Percentiles rank a stretch among this genome's conserved stretches.
Conservation (phyloP, 495 filamentous ascomycete genomes). For the Neurospora sp. region DNA sequence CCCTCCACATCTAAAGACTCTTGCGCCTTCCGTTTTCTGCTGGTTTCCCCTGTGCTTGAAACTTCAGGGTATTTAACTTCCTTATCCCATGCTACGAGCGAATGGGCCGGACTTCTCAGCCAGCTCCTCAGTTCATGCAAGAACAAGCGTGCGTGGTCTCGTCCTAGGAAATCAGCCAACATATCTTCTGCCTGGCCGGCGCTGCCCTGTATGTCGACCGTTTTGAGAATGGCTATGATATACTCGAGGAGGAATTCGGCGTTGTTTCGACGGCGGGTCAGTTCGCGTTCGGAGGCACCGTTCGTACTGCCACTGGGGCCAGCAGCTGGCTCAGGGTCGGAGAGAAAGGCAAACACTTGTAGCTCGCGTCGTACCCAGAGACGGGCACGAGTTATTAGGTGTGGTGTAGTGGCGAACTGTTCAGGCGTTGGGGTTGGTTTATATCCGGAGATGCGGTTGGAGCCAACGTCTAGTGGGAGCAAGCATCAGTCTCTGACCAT, state of each 20-base stretch:
- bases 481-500: neutral
- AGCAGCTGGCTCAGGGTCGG: neutral
- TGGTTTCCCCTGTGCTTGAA: neutral
- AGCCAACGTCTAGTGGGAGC: slow-evolving; percentile 43
- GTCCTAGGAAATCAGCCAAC: slow-evolving; percentile 74
- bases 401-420: slow-evolving; percentile 49
- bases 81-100: slow-evolving; percentile 68
- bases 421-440: slow-evolving; percentile 62
- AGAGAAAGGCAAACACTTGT: slow-evolving; percentile 72
- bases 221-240: slow-evolving; percentile 78
- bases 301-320: slow-evolving; percentile 18
- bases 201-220: slow-evolving; percentile 79
- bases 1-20: neutral
- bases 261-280: slow-evolving; percentile 52
- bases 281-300: slow-evolving; percentile 21
- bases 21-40: neutral
- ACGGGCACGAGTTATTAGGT: slow-evolving; percentile 71
- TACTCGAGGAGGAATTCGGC: slow-evolving; percentile 88
- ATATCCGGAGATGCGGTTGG: slow-evolving; percentile 68
- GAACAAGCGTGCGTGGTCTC: slow-evolving; percentile 68
- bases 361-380: slow-evolving; percentile 84
- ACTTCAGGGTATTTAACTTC: slow-evolving; percentile 57
- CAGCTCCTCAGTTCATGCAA: slow-evolving; percentile 75
- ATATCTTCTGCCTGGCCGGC: slow-evolving; percentile 76
- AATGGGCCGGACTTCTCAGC: slow-evolving; percentile 66